Evolutionary conservation across 2,329 filamentous ascomycete species (phyloP), one percentile per base, ranked within the genome.

Genomic region (Mycogone perniciosa): DNA sequence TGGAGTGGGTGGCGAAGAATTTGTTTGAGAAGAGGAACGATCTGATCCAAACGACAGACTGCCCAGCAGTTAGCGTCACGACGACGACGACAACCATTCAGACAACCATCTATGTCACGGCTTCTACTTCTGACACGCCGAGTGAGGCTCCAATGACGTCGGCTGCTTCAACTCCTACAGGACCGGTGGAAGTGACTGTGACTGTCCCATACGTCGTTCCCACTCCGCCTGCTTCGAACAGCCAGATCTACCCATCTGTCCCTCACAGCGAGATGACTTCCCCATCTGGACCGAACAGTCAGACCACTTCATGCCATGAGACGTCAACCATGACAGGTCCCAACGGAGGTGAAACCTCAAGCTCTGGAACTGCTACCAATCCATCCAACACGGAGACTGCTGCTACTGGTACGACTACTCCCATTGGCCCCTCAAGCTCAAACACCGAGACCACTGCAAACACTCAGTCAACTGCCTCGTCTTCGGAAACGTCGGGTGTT

Each of bases 61-160:
- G 37, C n/a, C 34, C 43, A 8, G 30, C 33, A 9, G 41, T 35
- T 42, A 35, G 45, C 37, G 39, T 42, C 7, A 35, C 33, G 4
- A 51, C 48, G 1, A 50, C 62, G 9, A 68, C 63, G 2, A 61
- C 57, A 31, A 70, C 64, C 4, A 47, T 68, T 6, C 67, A 70
- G 29, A 57, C 64, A 6, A 65, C 62, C 6, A 58, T 65, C 31
- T 64, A 59, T 37, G 56, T 68, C 11, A 68, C 67, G 8, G 60
- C 62, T 50, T 58, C 57, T 6, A 31, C 51, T 9, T 35, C 20
- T 7, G n/a, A 30, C 9, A 44, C 40, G 9, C 31, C 5, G 8
- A 26, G 9, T 7, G n/a, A 30, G 6, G 37, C 40, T 20, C 31
- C 5, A 5, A 26, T n/a, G 7, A 31, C 39, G 10, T 31, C 46